phyloP scores from a whole-genome alignment of 768 basidiomycete species.

The Suillus lakei region DNA sequence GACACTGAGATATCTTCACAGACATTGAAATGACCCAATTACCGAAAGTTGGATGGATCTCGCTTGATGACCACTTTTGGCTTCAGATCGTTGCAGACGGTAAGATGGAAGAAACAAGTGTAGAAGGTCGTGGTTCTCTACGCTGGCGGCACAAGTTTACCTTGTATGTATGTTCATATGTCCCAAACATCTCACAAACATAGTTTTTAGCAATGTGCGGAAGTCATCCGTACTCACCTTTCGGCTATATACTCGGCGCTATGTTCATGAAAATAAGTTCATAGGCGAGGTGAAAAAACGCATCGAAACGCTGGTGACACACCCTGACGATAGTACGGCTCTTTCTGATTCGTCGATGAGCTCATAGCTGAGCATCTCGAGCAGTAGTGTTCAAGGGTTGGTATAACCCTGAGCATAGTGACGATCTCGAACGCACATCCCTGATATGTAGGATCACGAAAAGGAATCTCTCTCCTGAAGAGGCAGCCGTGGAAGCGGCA shows the following conservation, averaged over 20 bases:
- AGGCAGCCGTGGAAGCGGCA: background rate
- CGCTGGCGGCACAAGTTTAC: background rate
- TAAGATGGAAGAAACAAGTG: background rate
- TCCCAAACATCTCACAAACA: background rate
- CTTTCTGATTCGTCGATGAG: background rate
- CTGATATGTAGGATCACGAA: background rate
- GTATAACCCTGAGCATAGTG: background rate
- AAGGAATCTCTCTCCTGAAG: background rate
- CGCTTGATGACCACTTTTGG: slow-evolving; percentile 6
- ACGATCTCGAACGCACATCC: background rate
- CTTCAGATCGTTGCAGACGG: background rate
- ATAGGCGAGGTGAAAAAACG: background rate
- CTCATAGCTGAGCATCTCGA: background rate
- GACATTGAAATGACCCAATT: background rate
- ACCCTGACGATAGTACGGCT: background rate
- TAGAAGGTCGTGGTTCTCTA: background rate
- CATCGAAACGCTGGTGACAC: background rate
- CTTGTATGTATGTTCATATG: background rate
- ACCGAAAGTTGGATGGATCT: background rate
- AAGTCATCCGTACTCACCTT: background rate
- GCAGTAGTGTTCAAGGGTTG: background rate
- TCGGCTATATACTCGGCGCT: background rate
- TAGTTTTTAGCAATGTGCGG: background rate
- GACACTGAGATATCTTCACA: background rate
- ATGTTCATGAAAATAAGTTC: slow-evolving; percentile 1